Conservation (phyloP, 2,329 filamentous ascomycete genomes). For the Sarocladiaceae sp. region DNA sequence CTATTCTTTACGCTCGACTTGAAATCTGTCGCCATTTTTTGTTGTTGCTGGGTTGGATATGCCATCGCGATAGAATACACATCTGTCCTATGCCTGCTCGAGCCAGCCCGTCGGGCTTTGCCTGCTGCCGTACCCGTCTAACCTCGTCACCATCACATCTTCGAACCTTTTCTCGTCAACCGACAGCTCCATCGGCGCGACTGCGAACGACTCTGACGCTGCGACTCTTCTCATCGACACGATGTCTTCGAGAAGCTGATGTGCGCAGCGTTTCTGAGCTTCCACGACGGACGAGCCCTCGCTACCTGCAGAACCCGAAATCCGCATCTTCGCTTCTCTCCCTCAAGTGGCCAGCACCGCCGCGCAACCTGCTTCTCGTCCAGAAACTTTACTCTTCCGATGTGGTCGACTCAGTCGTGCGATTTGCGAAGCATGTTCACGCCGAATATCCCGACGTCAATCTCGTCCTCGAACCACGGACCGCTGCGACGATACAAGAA, state of each 20-base stretch:
- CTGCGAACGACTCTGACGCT: not conserved
- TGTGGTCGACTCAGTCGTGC: constrained; percentile 47
- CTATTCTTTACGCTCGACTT: not conserved
- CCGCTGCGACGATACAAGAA: constrained; percentile 68
- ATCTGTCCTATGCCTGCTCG: not conserved
- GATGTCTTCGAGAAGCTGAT: constrained; percentile 27
- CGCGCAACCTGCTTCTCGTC: constrained; percentile 53
- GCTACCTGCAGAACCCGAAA: constrained; percentile 35
- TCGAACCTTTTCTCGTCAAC: not conserved
- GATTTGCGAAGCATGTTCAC: constrained; percentile 67
- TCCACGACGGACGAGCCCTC: constrained; percentile 28
- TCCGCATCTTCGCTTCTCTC: constrained; percentile 50
- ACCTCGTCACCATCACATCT: not conserved
- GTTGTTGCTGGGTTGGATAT: not conserved
- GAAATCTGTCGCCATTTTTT: not conserved
- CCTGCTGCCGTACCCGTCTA: not conserved
- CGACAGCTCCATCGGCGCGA: not conserved
- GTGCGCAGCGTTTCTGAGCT: constrained; percentile 28
- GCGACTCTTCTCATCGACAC: constrained; percentile 47
- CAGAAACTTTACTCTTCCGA: constrained; percentile 54
- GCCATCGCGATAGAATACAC: not conserved
- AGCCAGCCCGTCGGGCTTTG: not conserved
- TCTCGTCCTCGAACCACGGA: constrained; percentile 75
- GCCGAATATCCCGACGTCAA: constrained; percentile 76
- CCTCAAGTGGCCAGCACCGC: constrained; percentile 50